Evolutionary conservation across 768 basidiomycete species (phyloP).

Genomic region (Clitopilus passeckerianus): DNA sequence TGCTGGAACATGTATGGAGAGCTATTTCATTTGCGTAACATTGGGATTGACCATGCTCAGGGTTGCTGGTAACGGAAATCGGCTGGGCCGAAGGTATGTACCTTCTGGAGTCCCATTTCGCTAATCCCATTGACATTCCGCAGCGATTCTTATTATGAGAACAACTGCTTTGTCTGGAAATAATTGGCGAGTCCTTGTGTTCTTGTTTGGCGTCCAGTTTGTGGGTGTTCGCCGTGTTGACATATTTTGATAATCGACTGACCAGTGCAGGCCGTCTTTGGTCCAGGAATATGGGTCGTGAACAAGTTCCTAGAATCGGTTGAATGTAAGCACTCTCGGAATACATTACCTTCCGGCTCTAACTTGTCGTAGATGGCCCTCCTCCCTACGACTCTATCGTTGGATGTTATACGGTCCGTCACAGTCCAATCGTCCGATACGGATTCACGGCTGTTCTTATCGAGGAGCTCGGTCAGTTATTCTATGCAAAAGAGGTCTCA

Average conservation of each 20-base stretch:
- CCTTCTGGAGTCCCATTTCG: background rate
- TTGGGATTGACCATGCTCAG: background rate
- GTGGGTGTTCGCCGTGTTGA: background rate
- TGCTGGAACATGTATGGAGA: background rate
- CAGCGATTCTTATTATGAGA: constrained; percentile 8
- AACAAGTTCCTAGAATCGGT: background rate
- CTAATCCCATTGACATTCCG: background rate
- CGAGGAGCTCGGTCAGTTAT: background rate
- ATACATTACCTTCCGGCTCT: too few species aligned
- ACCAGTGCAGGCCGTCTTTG: background rate
- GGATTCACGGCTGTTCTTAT: background rate
- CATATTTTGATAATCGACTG: background rate
- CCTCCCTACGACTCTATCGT: too few species aligned
- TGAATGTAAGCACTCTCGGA: background rate
- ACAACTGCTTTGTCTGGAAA: constrained; percentile 9
- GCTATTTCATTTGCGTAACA: background rate
- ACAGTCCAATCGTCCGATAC: background rate
- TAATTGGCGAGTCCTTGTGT: constrained; percentile 3
- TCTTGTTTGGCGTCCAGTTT: background rate
- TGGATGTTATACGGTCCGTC: too few species aligned
- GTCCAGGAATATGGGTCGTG: background rate
- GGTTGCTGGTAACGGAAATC: background rate
- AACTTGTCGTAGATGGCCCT: too few species aligned
- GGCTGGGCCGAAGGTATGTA: constrained; percentile 6
- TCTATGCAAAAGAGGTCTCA: background rate